A percentile compares a stretch with the other conserved stretches of the same genome.
phyloP scores from a whole-genome alignment of 2,329 filamentous ascomycete species.

The Ascochyta koolunga region DNA sequence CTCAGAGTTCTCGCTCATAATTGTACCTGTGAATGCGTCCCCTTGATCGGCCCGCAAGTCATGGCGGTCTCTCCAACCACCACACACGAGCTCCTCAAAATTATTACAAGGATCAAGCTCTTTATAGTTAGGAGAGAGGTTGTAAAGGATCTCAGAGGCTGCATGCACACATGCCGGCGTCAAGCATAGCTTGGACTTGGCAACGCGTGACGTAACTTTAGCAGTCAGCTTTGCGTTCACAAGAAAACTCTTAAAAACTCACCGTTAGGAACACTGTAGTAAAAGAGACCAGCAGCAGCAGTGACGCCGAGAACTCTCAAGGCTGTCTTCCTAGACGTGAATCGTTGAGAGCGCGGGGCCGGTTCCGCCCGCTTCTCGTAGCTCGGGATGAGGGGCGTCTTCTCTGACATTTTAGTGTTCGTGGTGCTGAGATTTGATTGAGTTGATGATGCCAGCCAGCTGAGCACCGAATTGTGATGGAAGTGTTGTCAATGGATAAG shows the following conservation, averaged over 20 bases:
- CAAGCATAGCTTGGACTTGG: constrained; percentile 51
- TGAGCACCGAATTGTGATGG: constrained; percentile 24
- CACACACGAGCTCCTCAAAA: constrained; percentile 72
- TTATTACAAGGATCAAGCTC: constrained; percentile 71
- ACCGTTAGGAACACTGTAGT: constrained; percentile 28
- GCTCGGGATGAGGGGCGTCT: constrained; percentile 30
- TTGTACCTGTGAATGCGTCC: constrained; percentile 64
- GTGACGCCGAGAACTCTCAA: constrained; percentile 26
- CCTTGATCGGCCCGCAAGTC: constrained; percentile 70
- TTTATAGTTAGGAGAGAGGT: constrained; percentile 66
- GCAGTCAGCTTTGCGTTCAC: background rate
- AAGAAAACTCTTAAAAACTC: background rate
- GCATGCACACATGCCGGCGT: constrained; percentile 68
- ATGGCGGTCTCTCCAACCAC: constrained; percentile 68
- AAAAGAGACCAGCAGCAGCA: constrained; percentile 25
- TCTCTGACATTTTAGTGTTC: constrained; percentile 23
- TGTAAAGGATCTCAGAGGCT: constrained; percentile 66
- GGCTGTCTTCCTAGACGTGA: constrained; percentile 15
- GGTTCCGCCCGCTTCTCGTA: constrained; percentile 14
- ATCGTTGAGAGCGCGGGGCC: constrained; percentile 20
- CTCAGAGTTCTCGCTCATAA: constrained; percentile 67
- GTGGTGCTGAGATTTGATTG: background rate
- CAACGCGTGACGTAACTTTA: constrained; percentile 3
- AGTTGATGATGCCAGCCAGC: constrained; percentile 29
- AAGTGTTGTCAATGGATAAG: constrained; percentile 8